phyloP scores from a whole-genome alignment of 495 filamentous ascomycete species.

The Daldinia caldariorum region DNA sequence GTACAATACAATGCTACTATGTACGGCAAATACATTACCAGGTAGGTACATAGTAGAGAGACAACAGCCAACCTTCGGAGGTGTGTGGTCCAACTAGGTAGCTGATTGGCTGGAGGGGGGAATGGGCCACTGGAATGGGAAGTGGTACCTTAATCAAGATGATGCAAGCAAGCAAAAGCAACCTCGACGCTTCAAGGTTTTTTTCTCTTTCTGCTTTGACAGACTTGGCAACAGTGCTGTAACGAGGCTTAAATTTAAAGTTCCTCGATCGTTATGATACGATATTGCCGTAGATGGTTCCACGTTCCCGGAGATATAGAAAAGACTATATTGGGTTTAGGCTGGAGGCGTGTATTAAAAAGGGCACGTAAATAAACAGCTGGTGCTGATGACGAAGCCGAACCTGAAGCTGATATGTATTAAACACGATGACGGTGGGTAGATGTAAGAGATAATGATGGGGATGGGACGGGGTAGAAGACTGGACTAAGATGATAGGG shows the following conservation, averaged over 20 bases:
- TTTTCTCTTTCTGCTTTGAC: background rate
- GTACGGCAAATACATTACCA: constrained; percentile 3
- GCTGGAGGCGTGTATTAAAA: constrained; percentile 9
- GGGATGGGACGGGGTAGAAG: background rate
- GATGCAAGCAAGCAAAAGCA: constrained; percentile 31
- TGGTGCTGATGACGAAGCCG: too few relatives aligned
- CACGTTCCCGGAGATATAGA: constrained; percentile 4
- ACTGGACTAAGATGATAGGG: constrained; percentile 29
- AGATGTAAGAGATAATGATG: constrained; percentile 15
- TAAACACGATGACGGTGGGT: constrained; percentile 24
- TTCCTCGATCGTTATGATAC: constrained; percentile 9
- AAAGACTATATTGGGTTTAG: constrained; percentile 11
- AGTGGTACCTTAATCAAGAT: constrained; percentile 41
- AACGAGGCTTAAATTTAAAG: constrained; percentile 12
- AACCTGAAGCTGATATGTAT: constrained; percentile 21
- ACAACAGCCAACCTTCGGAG: constrained; percentile 2
- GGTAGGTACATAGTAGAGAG: too few relatives aligned
- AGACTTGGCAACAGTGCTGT: constrained; percentile 20
- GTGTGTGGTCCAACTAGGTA: constrained; percentile 23
- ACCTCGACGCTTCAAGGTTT: constrained; percentile 25
- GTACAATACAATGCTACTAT: constrained; percentile 30
- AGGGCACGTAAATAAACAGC: constrained; percentile 4
- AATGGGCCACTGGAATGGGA: constrained; percentile 24
- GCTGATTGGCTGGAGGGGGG: constrained; percentile 20
- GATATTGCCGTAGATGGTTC: constrained; percentile 29